phyloP scores from a whole-genome alignment of 2,329 filamentous ascomycete genomes.

The Clonostachys byssicola region DNA sequence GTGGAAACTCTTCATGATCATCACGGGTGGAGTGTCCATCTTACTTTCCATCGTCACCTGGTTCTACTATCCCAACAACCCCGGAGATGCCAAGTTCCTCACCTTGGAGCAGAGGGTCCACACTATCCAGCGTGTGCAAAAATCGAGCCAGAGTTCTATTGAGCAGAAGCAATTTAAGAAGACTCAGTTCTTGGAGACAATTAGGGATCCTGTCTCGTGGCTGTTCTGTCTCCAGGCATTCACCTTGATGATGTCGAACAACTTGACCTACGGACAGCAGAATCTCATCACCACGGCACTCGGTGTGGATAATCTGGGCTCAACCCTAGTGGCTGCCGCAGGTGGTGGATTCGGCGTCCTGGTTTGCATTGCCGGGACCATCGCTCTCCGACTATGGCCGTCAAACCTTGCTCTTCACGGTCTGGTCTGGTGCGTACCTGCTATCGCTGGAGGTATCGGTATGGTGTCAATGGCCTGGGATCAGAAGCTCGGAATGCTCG shows the following conservation, averaged over 20 bases:
- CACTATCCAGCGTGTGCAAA: too few relatives aligned
- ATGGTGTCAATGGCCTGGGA: not conserved
- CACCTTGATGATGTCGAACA: conserved; percentile 28
- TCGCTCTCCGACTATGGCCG: not conserved
- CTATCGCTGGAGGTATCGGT: not conserved
- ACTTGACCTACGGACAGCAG: conserved; percentile 31
- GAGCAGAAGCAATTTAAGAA: too few relatives aligned
- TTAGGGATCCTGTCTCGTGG: conserved; percentile 16
- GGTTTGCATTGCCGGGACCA: not conserved
- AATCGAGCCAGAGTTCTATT: too few relatives aligned
- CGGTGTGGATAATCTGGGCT: conserved; percentile 5
- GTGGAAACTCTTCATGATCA: too few relatives aligned
- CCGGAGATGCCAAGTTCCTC: too few relatives aligned
- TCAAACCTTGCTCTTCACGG: not conserved
- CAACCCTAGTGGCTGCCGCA: not conserved
- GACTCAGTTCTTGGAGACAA: too few relatives aligned
- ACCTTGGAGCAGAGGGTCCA: too few relatives aligned
- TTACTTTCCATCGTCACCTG: too few relatives aligned
- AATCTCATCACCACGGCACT: conserved; percentile 9
- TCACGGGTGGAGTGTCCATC: too few relatives aligned
- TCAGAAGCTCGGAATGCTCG: not conserved
- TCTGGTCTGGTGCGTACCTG: not conserved
- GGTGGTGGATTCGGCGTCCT: not conserved
- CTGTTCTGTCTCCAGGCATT: conserved; percentile 21
- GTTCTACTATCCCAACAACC: too few relatives aligned